Percentiles rank a stretch among this genome's conserved stretches.
Evolutionary conservation across 768 basidiomycete species (phyloP).

Genomic region (Suillus ampliporus): DNA sequence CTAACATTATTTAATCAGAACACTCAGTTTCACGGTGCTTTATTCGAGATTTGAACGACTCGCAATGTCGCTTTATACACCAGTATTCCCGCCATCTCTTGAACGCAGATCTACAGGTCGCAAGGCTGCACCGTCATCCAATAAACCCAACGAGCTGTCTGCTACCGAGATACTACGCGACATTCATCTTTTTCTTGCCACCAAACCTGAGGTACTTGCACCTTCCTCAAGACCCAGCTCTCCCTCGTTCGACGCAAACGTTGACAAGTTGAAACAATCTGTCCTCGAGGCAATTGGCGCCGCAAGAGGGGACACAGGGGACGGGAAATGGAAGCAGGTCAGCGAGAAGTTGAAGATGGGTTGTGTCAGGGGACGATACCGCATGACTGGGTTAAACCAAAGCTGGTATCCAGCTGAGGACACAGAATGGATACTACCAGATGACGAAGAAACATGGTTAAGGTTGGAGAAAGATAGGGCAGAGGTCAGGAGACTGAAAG

Average conservation of each 20-base stretch:
- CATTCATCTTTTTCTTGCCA: conserved; percentile 38
- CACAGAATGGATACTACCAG: conserved; percentile 45
- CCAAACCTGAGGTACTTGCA: conserved; percentile 37
- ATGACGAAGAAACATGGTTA: conserved; percentile 55
- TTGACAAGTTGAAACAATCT: conserved; percentile 38
- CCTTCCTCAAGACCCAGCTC: conserved; percentile 42
- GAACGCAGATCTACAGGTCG: conserved; percentile 12
- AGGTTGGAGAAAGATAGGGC: conserved; percentile 47
- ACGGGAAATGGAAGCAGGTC: conserved; percentile 54
- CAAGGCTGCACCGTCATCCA: conserved; percentile 15
- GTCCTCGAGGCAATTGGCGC: conserved; percentile 41
- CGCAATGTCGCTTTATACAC: conserved; percentile 41
- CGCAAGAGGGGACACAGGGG: conserved; percentile 45
- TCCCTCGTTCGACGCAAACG: conserved; percentile 33
- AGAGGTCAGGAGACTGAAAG: conserved; percentile 23
- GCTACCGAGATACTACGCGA: conserved; percentile 36
- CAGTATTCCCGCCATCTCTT: conserved; percentile 35
- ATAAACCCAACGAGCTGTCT: conserved; percentile 6
- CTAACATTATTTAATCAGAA: neutral
- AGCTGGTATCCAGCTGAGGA: conserved; percentile 27
- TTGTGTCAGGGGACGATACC: conserved; percentile 43
- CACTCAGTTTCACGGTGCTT: neutral
- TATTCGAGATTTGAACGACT: neutral
- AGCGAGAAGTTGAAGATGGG: conserved; percentile 46
- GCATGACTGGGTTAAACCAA: conserved; percentile 31